Evolutionary conservation across 805 yeast genomes (phyloP).

Genomic region (Candida vaughaniae): DNA sequence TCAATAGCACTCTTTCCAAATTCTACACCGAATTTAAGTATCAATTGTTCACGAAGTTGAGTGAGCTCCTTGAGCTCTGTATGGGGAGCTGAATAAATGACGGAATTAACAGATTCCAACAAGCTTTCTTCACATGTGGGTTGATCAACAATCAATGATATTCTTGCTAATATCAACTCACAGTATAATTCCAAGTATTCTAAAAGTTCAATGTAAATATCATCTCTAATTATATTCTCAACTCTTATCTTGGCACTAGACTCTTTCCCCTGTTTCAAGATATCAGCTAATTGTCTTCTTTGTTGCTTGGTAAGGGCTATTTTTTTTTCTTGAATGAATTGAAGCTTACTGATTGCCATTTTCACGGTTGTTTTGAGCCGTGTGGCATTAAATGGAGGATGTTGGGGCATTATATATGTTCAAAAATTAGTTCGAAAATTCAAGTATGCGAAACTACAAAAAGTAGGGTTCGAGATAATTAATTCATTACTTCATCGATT

Average conservation of each 20-base stretch:
- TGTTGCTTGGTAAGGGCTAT: constrained; percentile 73
- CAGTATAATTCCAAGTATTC: constrained; percentile 81
- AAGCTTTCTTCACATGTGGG: constrained; percentile 56
- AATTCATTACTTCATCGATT: constrained; percentile 1
- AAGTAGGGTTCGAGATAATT: too few species aligned
- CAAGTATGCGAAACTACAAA: too few species aligned
- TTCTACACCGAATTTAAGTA: constrained; percentile 65
- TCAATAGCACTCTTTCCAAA: constrained; percentile 57
- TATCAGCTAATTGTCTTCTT: constrained; percentile 67
- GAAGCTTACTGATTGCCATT: constrained; percentile 69
- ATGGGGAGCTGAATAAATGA: constrained; percentile 67
- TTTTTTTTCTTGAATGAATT: constrained; percentile 72
- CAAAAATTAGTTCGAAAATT: neutral
- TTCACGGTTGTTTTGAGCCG: constrained; percentile 47
- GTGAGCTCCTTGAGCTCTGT: constrained; percentile 74
- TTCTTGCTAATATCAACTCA: constrained; percentile 75
- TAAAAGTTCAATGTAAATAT: constrained; percentile 71
- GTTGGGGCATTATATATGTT: constrained; percentile 11
- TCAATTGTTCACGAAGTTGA: constrained; percentile 59
- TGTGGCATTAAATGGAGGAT: constrained; percentile 30
- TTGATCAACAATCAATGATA: constrained; percentile 54
- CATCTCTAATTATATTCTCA: constrained; percentile 82
- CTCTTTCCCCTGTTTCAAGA: constrained; percentile 68
- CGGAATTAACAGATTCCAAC: constrained; percentile 69
- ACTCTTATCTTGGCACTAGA: constrained; percentile 81